phyloP scores from a whole-genome alignment of 768 basidiomycete genomes.

The Daedaleopsis sinensis region DNA sequence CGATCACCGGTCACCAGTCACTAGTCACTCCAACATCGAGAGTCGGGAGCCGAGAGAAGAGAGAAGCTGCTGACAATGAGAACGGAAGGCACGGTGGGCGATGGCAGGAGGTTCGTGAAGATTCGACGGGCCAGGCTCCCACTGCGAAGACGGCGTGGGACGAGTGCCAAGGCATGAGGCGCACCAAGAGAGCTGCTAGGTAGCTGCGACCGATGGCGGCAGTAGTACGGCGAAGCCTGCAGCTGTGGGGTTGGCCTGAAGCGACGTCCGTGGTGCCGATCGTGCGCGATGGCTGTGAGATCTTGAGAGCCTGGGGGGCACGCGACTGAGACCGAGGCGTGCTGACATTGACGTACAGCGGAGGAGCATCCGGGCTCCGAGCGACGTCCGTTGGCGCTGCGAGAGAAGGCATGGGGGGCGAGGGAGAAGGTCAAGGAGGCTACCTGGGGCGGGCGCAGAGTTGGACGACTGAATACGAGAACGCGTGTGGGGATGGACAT shows the following conservation, averaged over 20 bases:
- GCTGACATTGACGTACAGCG: too few species aligned
- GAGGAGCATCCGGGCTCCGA: too few species aligned
- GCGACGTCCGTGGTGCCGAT: neutral
- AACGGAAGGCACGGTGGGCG: neutral
- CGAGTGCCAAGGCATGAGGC: neutral
- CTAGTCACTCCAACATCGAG: too few species aligned
- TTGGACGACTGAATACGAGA: slow-evolving; percentile 16
- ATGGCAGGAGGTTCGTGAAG: neutral
- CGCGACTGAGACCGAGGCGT: too few species aligned
- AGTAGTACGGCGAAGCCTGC: neutral
- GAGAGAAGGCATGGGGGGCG: neutral
- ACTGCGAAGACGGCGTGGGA: neutral
- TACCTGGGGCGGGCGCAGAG: neutral
- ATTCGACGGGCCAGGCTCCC: neutral
- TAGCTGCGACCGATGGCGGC: neutral
- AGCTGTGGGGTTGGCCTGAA: neutral
- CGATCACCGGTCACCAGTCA: too few species aligned
- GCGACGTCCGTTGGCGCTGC: neutral
- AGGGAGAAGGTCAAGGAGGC: neutral
- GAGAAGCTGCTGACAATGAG: neutral
- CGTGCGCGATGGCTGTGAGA: neutral
- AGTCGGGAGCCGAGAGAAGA: too few species aligned
- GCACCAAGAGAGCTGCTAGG: neutral
- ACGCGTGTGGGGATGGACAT: slow-evolving; percentile 11
- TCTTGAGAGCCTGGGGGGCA: too few species aligned